Conservation (phyloP, 192 early-diverging fungal species). For the Podila verticillata region DNA sequence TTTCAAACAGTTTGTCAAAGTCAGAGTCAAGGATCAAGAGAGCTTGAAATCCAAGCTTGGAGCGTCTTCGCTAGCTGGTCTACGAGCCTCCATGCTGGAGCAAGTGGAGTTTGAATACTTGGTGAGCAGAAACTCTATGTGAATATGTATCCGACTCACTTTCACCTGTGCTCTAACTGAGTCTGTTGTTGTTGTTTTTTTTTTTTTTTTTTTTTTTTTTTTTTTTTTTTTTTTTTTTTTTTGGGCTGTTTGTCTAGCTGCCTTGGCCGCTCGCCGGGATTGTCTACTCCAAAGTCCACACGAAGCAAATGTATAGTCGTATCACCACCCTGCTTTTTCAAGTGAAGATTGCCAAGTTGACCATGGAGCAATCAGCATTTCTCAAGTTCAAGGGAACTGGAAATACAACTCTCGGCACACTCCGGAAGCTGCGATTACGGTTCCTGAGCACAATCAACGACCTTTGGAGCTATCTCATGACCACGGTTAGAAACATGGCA, state of each 20-base stretch:
- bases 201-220: not conserved
- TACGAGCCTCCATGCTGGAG: slow-evolving; percentile 12
- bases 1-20: slow-evolving; percentile 27
- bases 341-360: slow-evolving; percentile 29
- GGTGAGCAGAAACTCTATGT: slow-evolving; percentile 11
- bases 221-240: not conserved
- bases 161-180: not conserved
- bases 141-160: not conserved
- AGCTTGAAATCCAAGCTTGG: not conserved
- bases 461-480: slow-evolving; percentile 50
- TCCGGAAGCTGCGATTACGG: slow-evolving; percentile 33
- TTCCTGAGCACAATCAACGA: slow-evolving; percentile 36
- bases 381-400: slow-evolving; percentile 23
- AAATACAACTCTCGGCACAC: slow-evolving; percentile 1
- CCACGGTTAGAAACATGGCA: slow-evolving; percentile 16
- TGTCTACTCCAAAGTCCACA: slow-evolving; percentile 18
- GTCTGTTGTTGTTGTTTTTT: too few species aligned
- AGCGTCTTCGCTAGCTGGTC: not conserved
- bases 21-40: slow-evolving; percentile 5
- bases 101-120: slow-evolving; percentile 40
- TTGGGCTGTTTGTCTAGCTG: not conserved
- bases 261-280: slow-evolving; percentile 42
- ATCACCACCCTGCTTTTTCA: slow-evolving; percentile 38
- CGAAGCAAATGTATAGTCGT: slow-evolving; percentile 36
- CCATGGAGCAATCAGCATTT: slow-evolving; percentile 21